Evolutionary conservation across 495 filamentous ascomycete species (phyloP), one percentile per base, ranked within the genome.

Genomic region (Baudoinia panamericana): DNA sequence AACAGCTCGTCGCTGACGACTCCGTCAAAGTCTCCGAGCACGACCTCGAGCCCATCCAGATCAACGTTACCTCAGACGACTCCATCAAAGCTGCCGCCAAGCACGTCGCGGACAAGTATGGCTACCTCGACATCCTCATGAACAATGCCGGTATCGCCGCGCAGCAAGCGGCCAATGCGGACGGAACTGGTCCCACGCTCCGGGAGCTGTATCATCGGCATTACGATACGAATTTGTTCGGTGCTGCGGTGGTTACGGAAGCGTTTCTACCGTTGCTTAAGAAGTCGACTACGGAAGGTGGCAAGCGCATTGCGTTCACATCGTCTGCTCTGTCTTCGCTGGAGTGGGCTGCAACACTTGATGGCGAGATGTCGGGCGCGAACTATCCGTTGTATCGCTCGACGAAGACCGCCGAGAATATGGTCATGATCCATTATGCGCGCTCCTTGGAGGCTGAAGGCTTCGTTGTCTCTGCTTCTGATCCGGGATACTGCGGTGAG

Each of bases 401-500:
- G 23, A 65, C 61, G 44, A 68, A 68, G 50, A 61, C 63, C 13
- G 65, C 65, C 11, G 7, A 67, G 36, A 62, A 65, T 31, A 65
- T 65, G 64, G 30, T 46, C 5, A 41, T 46, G 47, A 9, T 36
- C 7, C 10, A 41, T 31, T 50, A 50, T 22, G 36, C 36, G 10
- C 6, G 21, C 3, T 9, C 15, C 7, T 28, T 49, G 1, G 46
- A 49, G 21, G 25, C 24, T 5, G 45, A 48, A 20, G 45, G 45
- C 11, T 48, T 48, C 26, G 23, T 48, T 4, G 45, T 48, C 6
- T 29, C 18, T 24, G 38, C 38, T 7, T 36, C 18, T 6, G 33
- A 48, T 33, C 39, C 45, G 1, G 45, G 45, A 15, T 46, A 46
- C 21, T 46, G 43, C 36, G 43, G 36, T 39, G 26, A 29, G 36